These are phyloP conservation scores for Pseudocercospora musae DNA, from an alignment of 2,329 filamentous ascomycete species.

Conservation along the genomic window DNA sequence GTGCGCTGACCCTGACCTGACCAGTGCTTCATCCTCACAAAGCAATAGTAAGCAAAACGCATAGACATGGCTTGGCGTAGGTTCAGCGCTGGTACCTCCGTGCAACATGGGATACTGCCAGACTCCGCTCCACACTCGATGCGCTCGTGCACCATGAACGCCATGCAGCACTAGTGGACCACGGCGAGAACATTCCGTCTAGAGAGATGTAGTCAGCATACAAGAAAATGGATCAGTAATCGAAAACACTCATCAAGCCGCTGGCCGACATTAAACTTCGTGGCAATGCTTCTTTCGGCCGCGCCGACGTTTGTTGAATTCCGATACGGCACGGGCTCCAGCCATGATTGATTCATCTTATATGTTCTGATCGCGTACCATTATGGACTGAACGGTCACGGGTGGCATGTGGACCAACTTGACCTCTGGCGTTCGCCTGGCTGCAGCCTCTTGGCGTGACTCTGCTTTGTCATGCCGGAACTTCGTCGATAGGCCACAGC, in stretches of 20 bases:
- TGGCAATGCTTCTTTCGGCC: background rate
- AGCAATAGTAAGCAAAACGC: background rate
- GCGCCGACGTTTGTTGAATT: background rate
- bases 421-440: background rate
- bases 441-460: background rate
- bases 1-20: background rate
- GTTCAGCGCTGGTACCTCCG: background rate
- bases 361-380: background rate
- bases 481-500: constrained; percentile 34
- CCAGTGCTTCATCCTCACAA: background rate
- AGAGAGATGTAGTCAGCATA: background rate
- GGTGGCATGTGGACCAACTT: background rate
- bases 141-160: background rate
- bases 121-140: background rate
- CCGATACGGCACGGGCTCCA: background rate
- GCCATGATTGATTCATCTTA: background rate
- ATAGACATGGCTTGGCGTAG: background rate
- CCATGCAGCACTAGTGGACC: background rate
- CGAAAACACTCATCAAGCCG: background rate
- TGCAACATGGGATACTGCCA: background rate
- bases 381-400: background rate
- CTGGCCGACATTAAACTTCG: background rate
- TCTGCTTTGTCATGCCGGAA: background rate
- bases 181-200: background rate
- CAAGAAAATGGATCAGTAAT: background rate